Conservation (phyloP, 169 alveolate genomes). For the Eimeria tenella region DNA sequence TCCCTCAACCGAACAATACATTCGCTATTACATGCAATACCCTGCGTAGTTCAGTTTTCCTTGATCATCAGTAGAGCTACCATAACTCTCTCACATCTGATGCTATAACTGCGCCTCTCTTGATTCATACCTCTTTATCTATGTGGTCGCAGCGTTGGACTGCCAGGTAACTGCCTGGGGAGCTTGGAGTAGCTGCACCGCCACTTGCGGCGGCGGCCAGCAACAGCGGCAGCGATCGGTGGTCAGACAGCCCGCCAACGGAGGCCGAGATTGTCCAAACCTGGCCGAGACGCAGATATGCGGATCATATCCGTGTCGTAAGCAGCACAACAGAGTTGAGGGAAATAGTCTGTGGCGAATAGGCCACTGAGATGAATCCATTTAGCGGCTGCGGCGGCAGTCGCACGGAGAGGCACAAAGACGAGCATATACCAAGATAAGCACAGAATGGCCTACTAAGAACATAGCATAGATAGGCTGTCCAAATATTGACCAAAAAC, state of each 20-base stretch:
- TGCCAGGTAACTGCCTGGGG: conserved; percentile 86
- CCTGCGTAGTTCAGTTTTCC: no score
- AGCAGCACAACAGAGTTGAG: background rate
- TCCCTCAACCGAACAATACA: no score
- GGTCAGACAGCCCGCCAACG: conserved; percentile 62
- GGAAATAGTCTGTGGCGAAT: no score
- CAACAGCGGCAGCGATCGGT: conserved; percentile 83
- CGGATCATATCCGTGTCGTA: conserved; percentile 80
- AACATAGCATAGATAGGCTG: background rate
- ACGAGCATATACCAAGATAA: background rate
- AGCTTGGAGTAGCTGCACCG: conserved; percentile 83
- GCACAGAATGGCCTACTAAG: background rate
- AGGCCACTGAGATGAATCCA: no score
- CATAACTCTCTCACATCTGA: background rate
- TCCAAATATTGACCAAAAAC: no score
- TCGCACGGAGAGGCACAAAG: background rate
- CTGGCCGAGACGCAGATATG: conserved; percentile 71
- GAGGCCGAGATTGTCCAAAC: conserved; percentile 76
- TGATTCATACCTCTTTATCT: background rate
- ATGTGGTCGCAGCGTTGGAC: conserved; percentile 76
- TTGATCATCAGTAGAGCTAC: background rate
- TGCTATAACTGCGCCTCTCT: background rate
- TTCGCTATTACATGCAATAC: no score
- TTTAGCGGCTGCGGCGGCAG: no score
- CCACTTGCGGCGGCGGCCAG: conserved; percentile 84